A percentile compares a stretch with the other conserved stretches of the same genome.
phyloP scores from a whole-genome alignment of 345 rosid genomes.

The Eucalyptus pauciflora region DNA sequence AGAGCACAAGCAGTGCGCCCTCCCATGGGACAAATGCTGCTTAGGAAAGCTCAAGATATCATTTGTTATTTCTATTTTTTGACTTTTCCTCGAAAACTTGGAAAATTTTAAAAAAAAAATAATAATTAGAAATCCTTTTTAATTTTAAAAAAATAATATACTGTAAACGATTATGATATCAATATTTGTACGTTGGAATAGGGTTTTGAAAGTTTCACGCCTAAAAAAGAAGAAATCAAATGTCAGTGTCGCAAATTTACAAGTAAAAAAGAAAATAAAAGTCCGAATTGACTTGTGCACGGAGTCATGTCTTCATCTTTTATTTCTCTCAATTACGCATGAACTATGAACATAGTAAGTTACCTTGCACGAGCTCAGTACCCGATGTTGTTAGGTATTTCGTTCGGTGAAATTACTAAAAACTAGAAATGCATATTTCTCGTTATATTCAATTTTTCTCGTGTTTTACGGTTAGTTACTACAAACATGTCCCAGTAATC shows the following conservation, averaged over 20 bases:
- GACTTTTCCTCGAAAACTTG: not conserved
- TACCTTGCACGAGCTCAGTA: not conserved
- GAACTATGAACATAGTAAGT: not conserved
- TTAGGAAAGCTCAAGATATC: not conserved
- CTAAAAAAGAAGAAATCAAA: not conserved
- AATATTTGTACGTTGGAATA: not conserved
- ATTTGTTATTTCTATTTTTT: not conserved
- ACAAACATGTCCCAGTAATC: not conserved
- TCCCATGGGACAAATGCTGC: not conserved
- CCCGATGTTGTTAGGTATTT: not conserved
- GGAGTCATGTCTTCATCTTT: not conserved
- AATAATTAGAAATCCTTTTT: not conserved
- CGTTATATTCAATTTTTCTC: not conserved
- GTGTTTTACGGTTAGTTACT: not conserved
- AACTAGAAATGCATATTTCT: not conserved
- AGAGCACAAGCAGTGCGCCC: not conserved
- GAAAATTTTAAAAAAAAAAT: accelerated
- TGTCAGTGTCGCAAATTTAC: not conserved
- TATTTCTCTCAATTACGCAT: not conserved
- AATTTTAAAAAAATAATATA: not conserved
- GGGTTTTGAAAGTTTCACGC: not conserved
- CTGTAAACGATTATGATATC: not conserved
- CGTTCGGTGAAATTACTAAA: not conserved
- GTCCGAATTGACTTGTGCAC: not conserved
- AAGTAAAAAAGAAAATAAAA: not conserved